Evolutionary conservation across 2,329 filamentous ascomycete genomes (phyloP).

Genomic region (Colletotrichum camelliae): DNA sequence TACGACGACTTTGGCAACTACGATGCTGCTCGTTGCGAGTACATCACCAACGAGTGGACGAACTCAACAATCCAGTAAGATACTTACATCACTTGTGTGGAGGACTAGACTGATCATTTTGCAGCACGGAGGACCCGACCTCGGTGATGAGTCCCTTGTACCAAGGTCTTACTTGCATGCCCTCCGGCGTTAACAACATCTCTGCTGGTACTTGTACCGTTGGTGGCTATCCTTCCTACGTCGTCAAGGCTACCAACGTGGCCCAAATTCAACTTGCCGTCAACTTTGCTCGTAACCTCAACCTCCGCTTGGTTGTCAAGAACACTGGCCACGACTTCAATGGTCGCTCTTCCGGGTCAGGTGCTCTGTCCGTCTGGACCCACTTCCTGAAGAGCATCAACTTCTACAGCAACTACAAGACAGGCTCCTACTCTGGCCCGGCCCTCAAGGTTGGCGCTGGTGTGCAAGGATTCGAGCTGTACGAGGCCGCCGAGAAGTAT

Average conservation of each 20-base stretch:
- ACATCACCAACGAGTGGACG: conserved; percentile 31
- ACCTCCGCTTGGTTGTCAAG: conserved; percentile 55
- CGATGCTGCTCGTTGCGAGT: conserved; percentile 29
- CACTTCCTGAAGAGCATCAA: conserved; percentile 43
- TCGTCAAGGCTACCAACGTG: background rate
- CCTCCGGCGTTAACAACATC: background rate
- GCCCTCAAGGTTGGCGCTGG: conserved; percentile 60
- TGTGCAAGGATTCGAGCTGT: conserved; percentile 54
- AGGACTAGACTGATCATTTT: background rate
- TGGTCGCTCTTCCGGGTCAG: conserved; percentile 39
- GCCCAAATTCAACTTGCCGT: conserved; percentile 49
- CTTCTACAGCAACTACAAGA: conserved; percentile 41
- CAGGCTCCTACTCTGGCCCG: conserved; percentile 51
- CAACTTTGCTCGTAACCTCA: conserved; percentile 27
- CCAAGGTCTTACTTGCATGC: conserved; percentile 11
- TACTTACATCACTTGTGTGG: background rate
- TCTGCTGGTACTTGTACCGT: background rate
- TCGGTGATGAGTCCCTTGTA: conserved; percentile 44
- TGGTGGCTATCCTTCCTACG: background rate
- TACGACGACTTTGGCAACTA: conserved; percentile 29
- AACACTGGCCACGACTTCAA: conserved; percentile 44
- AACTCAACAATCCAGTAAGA: conserved; percentile 27
- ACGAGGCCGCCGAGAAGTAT: conserved; percentile 49
- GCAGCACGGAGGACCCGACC: conserved; percentile 40
- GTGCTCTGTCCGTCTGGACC: conserved; percentile 41